phyloP scores from a whole-genome alignment of 176 grass and related monocot species.

The Aegilops longissima region DNA sequence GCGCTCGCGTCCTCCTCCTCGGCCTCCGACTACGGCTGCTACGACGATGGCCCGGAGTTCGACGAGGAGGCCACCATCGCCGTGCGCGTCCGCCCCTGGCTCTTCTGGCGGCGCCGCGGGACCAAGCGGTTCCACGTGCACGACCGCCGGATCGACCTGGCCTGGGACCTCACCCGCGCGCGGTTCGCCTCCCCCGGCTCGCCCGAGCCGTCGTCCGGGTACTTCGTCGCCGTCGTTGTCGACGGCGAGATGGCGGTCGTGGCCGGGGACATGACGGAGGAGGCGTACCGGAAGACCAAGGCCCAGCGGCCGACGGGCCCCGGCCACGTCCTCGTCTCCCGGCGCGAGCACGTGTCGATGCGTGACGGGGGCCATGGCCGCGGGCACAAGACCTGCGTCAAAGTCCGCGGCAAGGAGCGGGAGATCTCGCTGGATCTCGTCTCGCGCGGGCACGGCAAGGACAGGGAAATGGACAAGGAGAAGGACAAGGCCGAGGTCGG shows the following conservation, averaged over 20 bases:
- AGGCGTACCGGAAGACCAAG: conserved; percentile 67
- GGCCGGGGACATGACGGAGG: conserved; percentile 71
- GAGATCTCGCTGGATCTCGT: conserved; percentile 87
- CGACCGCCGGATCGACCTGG: conserved; percentile 49
- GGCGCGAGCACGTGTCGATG: conserved; percentile 75
- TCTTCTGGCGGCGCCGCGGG: conserved; percentile 74
- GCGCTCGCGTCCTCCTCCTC: neutral
- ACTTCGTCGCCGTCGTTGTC: conserved; percentile 69
- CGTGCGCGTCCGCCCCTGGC: conserved; percentile 63
- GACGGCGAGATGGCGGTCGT: conserved; percentile 77
- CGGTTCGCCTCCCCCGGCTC: conserved; percentile 47
- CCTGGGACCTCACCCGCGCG: conserved; percentile 79
- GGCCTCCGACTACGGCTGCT: conserved; percentile 39
- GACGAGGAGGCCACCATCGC: conserved; percentile 42
- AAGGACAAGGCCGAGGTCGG: conserved; percentile 49
- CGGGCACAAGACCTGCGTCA: conserved; percentile 56
- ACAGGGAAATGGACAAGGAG: conserved; percentile 5
- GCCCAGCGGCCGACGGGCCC: conserved; percentile 17
- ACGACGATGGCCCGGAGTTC: conserved; percentile 25
- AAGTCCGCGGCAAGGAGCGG: conserved; percentile 62
- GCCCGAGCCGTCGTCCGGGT: conserved; percentile 65
- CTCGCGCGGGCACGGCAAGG: conserved; percentile 31
- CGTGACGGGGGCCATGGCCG: conserved; percentile 23
- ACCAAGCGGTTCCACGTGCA: conserved; percentile 54
- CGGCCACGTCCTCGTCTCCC: conserved; percentile 46